Percentiles rank a stretch among this genome's conserved stretches.
These are phyloP conservation scores for Eucalyptus brandiana DNA, from an alignment of 345 rosid genomes.

Conservation along the genomic window DNA sequence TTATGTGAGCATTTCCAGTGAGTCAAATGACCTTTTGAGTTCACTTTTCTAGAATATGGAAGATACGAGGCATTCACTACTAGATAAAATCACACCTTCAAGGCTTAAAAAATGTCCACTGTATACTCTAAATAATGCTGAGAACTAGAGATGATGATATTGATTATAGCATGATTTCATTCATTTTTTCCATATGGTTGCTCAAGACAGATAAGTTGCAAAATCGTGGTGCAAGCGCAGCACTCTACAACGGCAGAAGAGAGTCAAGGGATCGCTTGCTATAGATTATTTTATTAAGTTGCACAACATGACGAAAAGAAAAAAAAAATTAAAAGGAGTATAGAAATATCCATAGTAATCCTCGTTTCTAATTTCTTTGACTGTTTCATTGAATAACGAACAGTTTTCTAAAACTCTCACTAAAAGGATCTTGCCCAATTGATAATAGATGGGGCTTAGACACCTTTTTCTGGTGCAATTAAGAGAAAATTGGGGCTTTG, in stretches of 20 bases:
- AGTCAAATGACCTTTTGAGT: not conserved
- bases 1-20: not conserved
- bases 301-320: rapidly evolving
- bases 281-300: not conserved
- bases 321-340: not conserved
- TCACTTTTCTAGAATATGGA: not conserved
- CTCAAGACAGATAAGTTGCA: not conserved
- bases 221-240: not conserved
- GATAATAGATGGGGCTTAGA: not conserved
- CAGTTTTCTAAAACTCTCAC: rapidly evolving
- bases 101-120: not conserved
- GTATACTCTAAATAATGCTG: not conserved
- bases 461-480: not conserved
- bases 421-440: not conserved
- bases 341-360: not conserved
- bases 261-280: rapidly evolving
- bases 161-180: not conserved
- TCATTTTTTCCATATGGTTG: not conserved
- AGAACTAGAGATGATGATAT: not conserved
- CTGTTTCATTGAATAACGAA: not conserved
- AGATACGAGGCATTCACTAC: not conserved
- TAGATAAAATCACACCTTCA: too few relatives aligned
- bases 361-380: not conserved
- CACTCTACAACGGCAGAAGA: not conserved
- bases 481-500: not conserved